A percentile compares a stretch with the other conserved stretches of the same genome.
phyloP scores from a whole-genome alignment of 2,329 filamentous ascomycete genomes.

The Fusarium sp. region DNA sequence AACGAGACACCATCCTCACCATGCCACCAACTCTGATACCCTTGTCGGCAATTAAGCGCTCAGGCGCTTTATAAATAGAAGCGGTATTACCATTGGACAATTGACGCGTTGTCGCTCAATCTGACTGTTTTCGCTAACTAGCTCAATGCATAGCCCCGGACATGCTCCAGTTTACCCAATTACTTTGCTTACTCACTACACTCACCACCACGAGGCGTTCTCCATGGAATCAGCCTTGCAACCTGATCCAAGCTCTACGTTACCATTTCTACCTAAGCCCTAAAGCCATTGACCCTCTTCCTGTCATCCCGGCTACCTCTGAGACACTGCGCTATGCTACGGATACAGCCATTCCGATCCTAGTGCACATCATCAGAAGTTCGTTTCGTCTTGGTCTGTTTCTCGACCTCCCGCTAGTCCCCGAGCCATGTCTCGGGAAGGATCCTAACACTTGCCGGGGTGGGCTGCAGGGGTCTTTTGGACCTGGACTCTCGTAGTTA shows the following conservation, averaged over 20 bases:
- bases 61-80: slow-evolving; percentile 48
- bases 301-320: slow-evolving; percentile 39
- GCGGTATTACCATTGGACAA: slow-evolving; percentile 21
- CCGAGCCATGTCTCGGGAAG: slow-evolving; percentile 38
- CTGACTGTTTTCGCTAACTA: slow-evolving; percentile 36
- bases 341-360: slow-evolving; percentile 21
- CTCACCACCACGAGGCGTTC: slow-evolving; percentile 37
- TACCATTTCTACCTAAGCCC: slow-evolving; percentile 10
- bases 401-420: slow-evolving; percentile 2
- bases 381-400: slow-evolving; percentile 10
- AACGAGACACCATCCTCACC: slow-evolving; percentile 23
- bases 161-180: slow-evolving; percentile 30
- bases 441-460: slow-evolving; percentile 13
- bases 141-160: slow-evolving; percentile 37
- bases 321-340: slow-evolving; percentile 6
- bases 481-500: slow-evolving; percentile 1
- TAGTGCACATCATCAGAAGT: slow-evolving; percentile 13
- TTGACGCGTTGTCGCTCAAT: slow-evolving; percentile 41
- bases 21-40: slow-evolving; percentile 19
- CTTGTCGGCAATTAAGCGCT: slow-evolving; percentile 40
- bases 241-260: slow-evolving; percentile 13
- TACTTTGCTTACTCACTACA: slow-evolving; percentile 8
- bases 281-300: slow-evolving; percentile 17
- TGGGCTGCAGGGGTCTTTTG: slow-evolving; percentile 4
- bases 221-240: slow-evolving; percentile 41